These are phyloP conservation scores for Pseudogymnoascus sp. DNA, from an alignment of 2,329 filamentous ascomycete genomes.

Conservation along the genomic window DNA sequence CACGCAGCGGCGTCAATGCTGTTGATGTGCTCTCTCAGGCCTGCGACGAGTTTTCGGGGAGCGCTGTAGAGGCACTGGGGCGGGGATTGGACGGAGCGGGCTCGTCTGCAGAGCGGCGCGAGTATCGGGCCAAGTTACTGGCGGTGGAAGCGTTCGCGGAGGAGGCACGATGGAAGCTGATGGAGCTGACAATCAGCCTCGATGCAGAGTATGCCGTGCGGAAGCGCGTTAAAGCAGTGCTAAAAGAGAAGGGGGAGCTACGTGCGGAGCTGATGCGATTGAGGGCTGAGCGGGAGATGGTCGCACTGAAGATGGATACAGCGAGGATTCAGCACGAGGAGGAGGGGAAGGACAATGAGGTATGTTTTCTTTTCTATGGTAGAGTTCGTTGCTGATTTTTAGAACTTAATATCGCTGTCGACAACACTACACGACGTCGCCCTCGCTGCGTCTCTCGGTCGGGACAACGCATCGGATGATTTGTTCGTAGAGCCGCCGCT, in stretches of 20 bases:
- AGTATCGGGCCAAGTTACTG: constrained; percentile 47
- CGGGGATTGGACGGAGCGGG: constrained; percentile 35
- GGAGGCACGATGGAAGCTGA: constrained; percentile 47
- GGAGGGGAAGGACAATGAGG: constrained; percentile 45
- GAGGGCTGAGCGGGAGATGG: constrained; percentile 52
- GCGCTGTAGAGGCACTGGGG: constrained; percentile 41
- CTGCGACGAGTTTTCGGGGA: constrained; percentile 53
- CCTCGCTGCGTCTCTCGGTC: constrained; percentile 37
- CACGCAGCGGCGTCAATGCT: constrained; percentile 49
- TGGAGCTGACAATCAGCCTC: constrained; percentile 56
- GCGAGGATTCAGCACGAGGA: constrained; percentile 53
- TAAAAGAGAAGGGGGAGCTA: constrained; percentile 48
- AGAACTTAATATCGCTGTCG: background rate
- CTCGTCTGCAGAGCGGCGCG: constrained; percentile 36
- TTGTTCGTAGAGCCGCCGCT: background rate
- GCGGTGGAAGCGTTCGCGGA: constrained; percentile 53
- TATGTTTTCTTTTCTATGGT: constrained; percentile 27
- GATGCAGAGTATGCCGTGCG: constrained; percentile 52
- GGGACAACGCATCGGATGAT: background rate
- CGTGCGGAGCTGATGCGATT: constrained; percentile 55
- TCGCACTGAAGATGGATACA: constrained; percentile 56
- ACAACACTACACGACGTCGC: constrained; percentile 54
- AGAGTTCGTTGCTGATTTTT: background rate
- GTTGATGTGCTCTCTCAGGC: constrained; percentile 56
- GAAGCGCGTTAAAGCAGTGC: constrained; percentile 49